Conservation (phyloP, 805 yeast species). For the Pichia thaimueangensis region DNA sequence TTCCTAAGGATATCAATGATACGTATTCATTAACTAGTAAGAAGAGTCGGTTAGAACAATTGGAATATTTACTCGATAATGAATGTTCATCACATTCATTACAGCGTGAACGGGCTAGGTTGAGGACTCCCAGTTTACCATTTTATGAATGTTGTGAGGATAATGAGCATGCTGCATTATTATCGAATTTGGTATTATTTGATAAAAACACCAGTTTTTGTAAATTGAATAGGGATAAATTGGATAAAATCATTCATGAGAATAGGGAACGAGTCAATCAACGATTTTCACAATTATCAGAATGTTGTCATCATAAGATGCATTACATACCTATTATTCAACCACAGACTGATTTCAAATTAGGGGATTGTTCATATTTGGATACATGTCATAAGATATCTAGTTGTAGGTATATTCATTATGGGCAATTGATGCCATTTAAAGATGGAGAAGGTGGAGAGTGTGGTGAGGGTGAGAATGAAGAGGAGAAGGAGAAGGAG, state of each 20-base stretch:
- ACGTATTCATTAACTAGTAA: slow-evolving; percentile 26
- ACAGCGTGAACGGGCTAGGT: slow-evolving; percentile 33
- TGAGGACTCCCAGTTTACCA: slow-evolving; percentile 35
- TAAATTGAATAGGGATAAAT: slow-evolving; percentile 24
- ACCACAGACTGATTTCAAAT: slow-evolving; percentile 54
- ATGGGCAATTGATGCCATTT: slow-evolving; percentile 44
- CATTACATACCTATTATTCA: slow-evolving; percentile 53
- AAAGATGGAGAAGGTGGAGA: slow-evolving; percentile 7
- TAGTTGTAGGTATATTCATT: slow-evolving; percentile 77
- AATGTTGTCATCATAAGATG: slow-evolving; percentile 33
- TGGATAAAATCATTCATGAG: slow-evolving; percentile 14
- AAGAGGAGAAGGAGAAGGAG: slow-evolving; percentile 4
- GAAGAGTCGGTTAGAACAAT: slow-evolving; percentile 21
- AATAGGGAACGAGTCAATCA: slow-evolving; percentile 2
- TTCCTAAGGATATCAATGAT: slow-evolving; percentile 22
- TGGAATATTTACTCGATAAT: slow-evolving; percentile 20
- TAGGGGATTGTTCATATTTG: slow-evolving; percentile 90
- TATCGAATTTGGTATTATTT: slow-evolving; percentile 19
- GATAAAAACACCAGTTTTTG: slow-evolving; percentile 24
- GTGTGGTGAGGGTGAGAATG: slow-evolving; percentile 1
- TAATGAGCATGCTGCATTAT: slow-evolving; percentile 28
- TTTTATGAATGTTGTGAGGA: slow-evolving; percentile 48
- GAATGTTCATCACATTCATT: slow-evolving; percentile 36
- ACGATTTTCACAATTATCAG: slow-evolving; percentile 19
- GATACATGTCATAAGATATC: slow-evolving; percentile 89